These are phyloP conservation scores for Cephalotrichum gorgonifer DNA, from an alignment of 2,329 filamentous ascomycete species.

Conservation along the genomic window DNA sequence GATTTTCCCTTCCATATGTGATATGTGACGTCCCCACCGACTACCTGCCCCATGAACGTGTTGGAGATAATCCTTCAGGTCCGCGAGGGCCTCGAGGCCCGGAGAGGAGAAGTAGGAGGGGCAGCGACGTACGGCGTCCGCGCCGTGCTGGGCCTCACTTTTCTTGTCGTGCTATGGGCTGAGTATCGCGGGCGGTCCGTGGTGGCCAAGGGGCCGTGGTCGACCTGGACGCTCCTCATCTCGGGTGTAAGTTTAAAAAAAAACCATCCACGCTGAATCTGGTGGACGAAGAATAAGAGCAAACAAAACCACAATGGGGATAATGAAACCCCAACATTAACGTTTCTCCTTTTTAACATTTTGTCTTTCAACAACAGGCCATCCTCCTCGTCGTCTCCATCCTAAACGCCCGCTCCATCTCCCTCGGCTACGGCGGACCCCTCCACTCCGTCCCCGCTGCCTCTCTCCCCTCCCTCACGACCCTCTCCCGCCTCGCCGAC, in stretches of 20 bases:
- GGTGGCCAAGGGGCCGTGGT: background rate
- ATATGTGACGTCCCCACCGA: no score
- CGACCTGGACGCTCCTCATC: background rate
- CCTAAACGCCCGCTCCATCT: constrained; percentile 1
- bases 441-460: background rate
- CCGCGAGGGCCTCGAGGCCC: background rate
- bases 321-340: background rate
- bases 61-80: background rate
- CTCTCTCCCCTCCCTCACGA: background rate
- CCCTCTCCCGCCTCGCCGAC: constrained; percentile 2
- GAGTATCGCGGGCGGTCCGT: background rate
- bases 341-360: background rate
- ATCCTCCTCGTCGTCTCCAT: background rate
- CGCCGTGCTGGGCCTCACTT: background rate
- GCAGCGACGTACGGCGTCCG: background rate
- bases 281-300: no score
- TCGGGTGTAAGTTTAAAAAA: constrained; percentile 1
- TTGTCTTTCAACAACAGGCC: background rate
- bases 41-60: background rate
- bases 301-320: no score
- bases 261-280: no score
- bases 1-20: background rate
- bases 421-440: background rate
- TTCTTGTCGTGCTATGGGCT: background rate
- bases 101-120: background rate